A percentile compares a stretch with the other conserved stretches of the same genome.
Conservation (phyloP, 2,329 filamentous ascomycete species). For the Microcera coccophila region DNA sequence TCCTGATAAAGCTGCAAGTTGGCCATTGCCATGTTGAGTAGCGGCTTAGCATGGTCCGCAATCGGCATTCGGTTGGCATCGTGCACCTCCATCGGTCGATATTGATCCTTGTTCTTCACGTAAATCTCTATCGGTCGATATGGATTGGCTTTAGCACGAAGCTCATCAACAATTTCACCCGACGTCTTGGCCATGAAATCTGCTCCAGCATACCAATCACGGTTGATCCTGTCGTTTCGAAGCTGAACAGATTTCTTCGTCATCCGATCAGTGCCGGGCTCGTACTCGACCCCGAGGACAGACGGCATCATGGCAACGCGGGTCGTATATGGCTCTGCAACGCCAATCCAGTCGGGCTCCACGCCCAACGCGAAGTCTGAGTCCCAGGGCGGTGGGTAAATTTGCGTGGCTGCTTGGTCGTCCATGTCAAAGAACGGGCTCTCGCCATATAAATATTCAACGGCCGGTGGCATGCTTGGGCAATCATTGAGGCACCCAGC, state of each 20-base stretch:
- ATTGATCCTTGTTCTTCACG: conserved; percentile 22
- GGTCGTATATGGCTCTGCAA: neutral
- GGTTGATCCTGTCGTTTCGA: conserved; percentile 30
- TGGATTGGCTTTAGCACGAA: neutral
- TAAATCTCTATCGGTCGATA: conserved; percentile 32
- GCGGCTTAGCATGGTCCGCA: conserved; percentile 38
- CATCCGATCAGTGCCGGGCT: conserved; percentile 16
- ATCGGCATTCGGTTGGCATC: conserved; percentile 37
- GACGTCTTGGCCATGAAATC: conserved; percentile 31
- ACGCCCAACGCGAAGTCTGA: neutral
- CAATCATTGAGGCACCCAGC: conserved; percentile 3
- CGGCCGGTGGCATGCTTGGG: neutral
- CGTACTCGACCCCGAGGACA: conserved; percentile 1
- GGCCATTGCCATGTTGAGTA: conserved; percentile 41
- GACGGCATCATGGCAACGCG: neutral
- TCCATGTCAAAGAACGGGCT: neutral
- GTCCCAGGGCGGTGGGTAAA: neutral
- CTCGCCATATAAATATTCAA: neutral
- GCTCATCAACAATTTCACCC: neutral
- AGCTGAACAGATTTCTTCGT: conserved; percentile 21
- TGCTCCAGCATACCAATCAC: conserved; percentile 39
- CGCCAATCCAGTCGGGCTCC: conserved; percentile 5
- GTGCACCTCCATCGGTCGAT: conserved; percentile 31
- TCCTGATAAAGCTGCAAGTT: conserved; percentile 26
- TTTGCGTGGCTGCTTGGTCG: neutral